Conservation (phyloP, 1,284 basidiomycete species). For the Naganishia sp. region DNA sequence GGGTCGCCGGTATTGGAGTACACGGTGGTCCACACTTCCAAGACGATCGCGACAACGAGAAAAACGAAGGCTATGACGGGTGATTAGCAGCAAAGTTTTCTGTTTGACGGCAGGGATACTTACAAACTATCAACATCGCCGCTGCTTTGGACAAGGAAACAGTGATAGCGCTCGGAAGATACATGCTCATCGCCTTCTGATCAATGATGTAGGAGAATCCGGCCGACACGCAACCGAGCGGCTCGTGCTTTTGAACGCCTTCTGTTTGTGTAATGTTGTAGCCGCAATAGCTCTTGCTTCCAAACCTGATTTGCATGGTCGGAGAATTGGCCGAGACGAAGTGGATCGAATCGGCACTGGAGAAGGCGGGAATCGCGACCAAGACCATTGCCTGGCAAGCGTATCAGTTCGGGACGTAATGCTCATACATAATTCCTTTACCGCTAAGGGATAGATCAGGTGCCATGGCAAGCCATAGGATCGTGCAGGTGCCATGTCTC, state of each 20-base stretch:
- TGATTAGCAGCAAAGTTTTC: no score
- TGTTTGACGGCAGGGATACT: conserved; percentile 9
- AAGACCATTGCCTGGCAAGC: conserved; percentile 9
- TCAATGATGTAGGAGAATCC: conserved; percentile 28
- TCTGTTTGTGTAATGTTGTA: conserved; percentile 27
- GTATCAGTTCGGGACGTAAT: neutral
- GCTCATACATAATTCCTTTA: neutral
- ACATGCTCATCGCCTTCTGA: conserved; percentile 9
- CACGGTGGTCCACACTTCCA: conserved; percentile 28
- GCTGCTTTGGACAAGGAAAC: conserved; percentile 29
- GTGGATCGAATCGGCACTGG: conserved; percentile 12
- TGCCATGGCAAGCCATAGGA: conserved; percentile 32
- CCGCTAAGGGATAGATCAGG: conserved; percentile 25
- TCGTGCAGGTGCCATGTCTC: conserved; percentile 26
- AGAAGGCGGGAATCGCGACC: conserved; percentile 24
- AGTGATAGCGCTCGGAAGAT: conserved; percentile 27
- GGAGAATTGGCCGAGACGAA: conserved; percentile 25
- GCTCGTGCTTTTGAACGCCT: conserved; percentile 6
- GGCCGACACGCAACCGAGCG: conserved; percentile 26
- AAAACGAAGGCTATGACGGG: conserved; percentile 20
- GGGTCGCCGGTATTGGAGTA: conserved; percentile 21
- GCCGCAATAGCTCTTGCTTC: conserved; percentile 30
- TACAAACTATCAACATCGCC: conserved; percentile 27
- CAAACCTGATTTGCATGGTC: conserved; percentile 32
- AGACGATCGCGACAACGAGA: conserved; percentile 12